These are phyloP conservation scores for Neurospora pannonica DNA, from an alignment of 495 filamentous ascomycete species.

Conservation along the genomic window DNA sequence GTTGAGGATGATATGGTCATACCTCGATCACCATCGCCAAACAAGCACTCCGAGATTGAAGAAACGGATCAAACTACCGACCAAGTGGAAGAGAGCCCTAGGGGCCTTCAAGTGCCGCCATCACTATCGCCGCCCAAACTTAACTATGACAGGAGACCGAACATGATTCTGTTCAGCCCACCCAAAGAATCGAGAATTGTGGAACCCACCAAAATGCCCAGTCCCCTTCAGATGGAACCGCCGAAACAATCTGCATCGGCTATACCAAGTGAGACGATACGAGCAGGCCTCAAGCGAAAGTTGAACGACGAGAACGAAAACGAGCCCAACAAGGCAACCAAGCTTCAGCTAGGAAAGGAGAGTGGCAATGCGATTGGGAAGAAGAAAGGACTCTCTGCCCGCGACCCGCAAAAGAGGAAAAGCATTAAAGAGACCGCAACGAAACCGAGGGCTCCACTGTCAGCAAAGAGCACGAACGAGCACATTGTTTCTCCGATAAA, in stretches of 20 bases:
- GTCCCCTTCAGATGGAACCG: neutral
- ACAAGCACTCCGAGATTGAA: conserved; percentile 6
- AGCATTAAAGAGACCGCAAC: conserved; percentile 26
- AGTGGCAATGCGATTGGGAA: conserved; percentile 5
- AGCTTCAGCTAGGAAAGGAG: conserved; percentile 22
- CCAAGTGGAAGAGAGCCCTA: conserved; percentile 9
- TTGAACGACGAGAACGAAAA: conserved; percentile 24
- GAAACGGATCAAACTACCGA: conserved; percentile 11
- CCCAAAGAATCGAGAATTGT: neutral
- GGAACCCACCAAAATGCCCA: neutral
- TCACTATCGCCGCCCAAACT: conserved; percentile 8
- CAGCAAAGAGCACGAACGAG: conserved; percentile 39
- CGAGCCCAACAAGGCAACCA: neutral
- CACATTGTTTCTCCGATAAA: conserved; percentile 35
- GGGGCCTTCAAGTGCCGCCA: neutral
- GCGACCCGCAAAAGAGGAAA: conserved; percentile 11
- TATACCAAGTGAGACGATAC: conserved; percentile 1
- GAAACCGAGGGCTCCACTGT: conserved; percentile 28
- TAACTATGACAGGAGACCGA: conserved; percentile 12
- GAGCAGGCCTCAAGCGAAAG: conserved; percentile 25
- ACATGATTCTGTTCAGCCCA: neutral
- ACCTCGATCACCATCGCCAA: conserved; percentile 33
- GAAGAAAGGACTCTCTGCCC: conserved; percentile 5
- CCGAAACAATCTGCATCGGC: neutral
- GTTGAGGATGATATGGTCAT: conserved; percentile 52